Base-by-base conservation (phyloP, 768 basidiomycete species). In the Coprinopsis cinerea region DNA sequence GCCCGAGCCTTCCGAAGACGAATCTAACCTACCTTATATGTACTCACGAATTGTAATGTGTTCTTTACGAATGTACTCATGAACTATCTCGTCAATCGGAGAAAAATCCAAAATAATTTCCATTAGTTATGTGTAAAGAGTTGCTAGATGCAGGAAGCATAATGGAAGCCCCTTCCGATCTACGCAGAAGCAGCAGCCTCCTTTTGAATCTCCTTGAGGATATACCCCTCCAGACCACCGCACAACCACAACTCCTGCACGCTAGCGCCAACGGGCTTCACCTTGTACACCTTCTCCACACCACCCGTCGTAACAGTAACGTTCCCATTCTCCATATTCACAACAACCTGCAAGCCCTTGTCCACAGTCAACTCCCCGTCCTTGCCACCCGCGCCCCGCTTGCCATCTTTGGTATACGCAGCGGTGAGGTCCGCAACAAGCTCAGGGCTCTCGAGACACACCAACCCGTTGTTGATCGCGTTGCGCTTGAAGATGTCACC, bases 401-500 rank as follows among this genome's bases (percentile, higher is more conserved):
- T 72, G 0, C 86, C 89, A 42, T 82, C 83, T 64, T 80, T 83
- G 0, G 83, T 87, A 62, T 85, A 91, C 41, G 69, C 65, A 34
- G 69, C 67, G 1, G 96, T 97, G 48, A 98, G 72, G 57, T 96
- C 92, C 15, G 72, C 68, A 15, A 98, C 86, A 34, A 99, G 79
- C 59, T 88, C 88, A 0, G 95, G 94, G 51, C 82, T 87, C 68
- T 98, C 95, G 39, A 97, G 67, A 62, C 96, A 96, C 44, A 99
- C 90, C 4, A 99, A 75, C 9, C 93, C 95, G 63, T 99, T 98
- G 71, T 99, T 99, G 71, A 98, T 98, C 15, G 92, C 88, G 66
- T 99, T 99, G 26, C 96, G 83, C 73, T 98, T 97, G 78, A 96
- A 99, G 61, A 98, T 98, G 65, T 99, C 96, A 9, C 96, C 95